A percentile compares a stretch with the other conserved stretches of the same genome.
These are phyloP conservation scores for Adansonia madagascariensis DNA, from an alignment of 441 rosid genomes.

Conservation along the genomic window DNA sequence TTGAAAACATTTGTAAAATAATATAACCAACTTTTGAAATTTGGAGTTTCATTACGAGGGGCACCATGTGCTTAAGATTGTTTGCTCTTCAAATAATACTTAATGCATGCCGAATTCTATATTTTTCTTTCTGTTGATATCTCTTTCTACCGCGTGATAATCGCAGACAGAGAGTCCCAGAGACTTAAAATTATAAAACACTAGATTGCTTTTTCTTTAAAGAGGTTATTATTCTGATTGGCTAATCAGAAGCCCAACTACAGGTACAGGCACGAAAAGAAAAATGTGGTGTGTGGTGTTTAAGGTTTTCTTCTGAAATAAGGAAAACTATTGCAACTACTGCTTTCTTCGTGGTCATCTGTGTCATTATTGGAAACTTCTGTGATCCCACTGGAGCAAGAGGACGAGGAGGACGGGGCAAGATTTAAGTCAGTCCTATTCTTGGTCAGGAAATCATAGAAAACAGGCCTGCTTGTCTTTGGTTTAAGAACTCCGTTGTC, in stretches of 20 bases:
- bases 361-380: constrained; percentile 56
- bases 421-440: constrained; percentile 67
- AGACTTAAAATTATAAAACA: constrained; percentile 31
- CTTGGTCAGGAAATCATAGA: constrained; percentile 75
- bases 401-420: constrained; percentile 62
- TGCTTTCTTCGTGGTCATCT: constrained; percentile 68
- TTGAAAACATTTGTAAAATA: not conserved
- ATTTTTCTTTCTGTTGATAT: not conserved
- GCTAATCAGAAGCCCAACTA: constrained; percentile 39
- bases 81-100: constrained; percentile 33
- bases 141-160: constrained; percentile 31
- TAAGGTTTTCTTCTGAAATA: constrained; percentile 64
- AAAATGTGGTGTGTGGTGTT: constrained; percentile 14
- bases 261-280: constrained; percentile 33
- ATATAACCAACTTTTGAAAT: constrained; percentile 21
- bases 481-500: constrained; percentile 42
- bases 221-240: constrained; percentile 40
- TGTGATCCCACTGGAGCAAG: constrained; percentile 80
- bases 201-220: constrained; percentile 32
- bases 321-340: constrained; percentile 71
- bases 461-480: constrained; percentile 60
- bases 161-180: constrained; percentile 29
- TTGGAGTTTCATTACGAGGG: constrained; percentile 29
- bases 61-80: constrained; percentile 19
- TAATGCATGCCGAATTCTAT: constrained; percentile 33